Conservation (phyloP, 2,329 filamentous ascomycete species). For the Clonostachys sp. region DNA sequence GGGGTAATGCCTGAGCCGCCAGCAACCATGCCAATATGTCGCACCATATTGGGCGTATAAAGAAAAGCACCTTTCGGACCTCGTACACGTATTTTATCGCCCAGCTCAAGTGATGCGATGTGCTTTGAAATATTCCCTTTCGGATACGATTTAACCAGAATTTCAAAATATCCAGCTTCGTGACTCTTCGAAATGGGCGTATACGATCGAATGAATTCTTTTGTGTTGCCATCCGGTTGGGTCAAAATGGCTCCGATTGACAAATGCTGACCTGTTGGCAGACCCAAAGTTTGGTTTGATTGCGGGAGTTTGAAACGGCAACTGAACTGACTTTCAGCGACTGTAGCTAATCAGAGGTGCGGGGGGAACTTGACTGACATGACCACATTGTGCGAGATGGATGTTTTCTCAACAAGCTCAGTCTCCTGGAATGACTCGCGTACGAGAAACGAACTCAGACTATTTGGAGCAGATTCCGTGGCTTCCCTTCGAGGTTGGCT, state of each 20-base stretch:
- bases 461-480: no score
- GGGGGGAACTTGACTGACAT: no score
- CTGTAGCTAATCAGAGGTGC: no score
- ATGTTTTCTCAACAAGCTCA: no score
- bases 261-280: constrained; percentile 98
- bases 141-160: constrained; percentile 96
- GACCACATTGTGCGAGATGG: no score
- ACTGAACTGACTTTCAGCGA: constrained; percentile 31
- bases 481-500: no score
- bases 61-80: constrained; percentile 98
- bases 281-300: constrained; percentile 77
- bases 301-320: constrained; percentile 89
- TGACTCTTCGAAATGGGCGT: constrained; percentile 88
- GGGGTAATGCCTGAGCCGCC: constrained; percentile 97
- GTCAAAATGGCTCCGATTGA: constrained; percentile 78
- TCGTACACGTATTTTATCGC: constrained; percentile 82
- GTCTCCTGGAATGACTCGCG: no score
- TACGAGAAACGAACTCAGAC: no score
- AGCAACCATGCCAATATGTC: constrained; percentile 96
- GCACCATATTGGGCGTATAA: constrained; percentile 94
- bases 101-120: constrained; percentile 77
- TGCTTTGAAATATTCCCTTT: constrained; percentile 96
- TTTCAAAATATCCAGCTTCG: constrained; percentile 86
- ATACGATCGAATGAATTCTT: constrained; percentile 88
- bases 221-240: constrained; percentile 64